Evolutionary conservation across 331 rosid genomes (phyloP), one percentile per base, ranked within the genome.

Genomic region (Rhamnella rubrinervis): DNA sequence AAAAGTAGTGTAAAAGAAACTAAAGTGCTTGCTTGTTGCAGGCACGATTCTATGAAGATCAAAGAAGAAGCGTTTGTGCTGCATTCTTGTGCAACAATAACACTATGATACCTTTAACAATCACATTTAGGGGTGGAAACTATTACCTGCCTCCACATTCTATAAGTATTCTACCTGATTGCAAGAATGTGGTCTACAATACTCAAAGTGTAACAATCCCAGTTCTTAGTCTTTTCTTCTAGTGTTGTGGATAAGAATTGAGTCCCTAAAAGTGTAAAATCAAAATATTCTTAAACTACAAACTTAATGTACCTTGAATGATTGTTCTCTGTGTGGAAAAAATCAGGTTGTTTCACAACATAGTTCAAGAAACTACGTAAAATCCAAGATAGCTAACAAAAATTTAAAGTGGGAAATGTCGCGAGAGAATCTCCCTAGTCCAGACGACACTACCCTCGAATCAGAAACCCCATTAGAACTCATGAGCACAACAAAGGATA

Each of bases 41-140:
- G 58, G 58, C 25, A 53, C 18, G 20, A 21, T 19, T 53, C 58
- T 53, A 53, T 4, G 58, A 53, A 53, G n/a, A 53, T 8, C 20
- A 19, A 18, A 21, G 58, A 53, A 18, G 23, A 53, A 53, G n/a
- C n/a, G 39, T 8, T 44, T 66, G 71, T 19, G 61, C 61, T 31
- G 51, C 71, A 31, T 66, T 66, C 71, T 7, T 66, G 60, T 50
- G 49, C 59, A 66, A 66, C 71, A 66, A 52, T 1, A 35, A 66
- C 18, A 13, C 31, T 41, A 7, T 14, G 16, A 17, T 18, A 19
- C 21, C 58, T 18, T 8, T 3, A 53, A 53, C 19, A 18, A 19
- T 53, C 26, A 53, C 58, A 53, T 53, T 53, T 21, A 53, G 58
- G 25, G 58, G 25, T 53, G 3, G 23, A 20, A 17, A 52, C 6